phyloP scores from a whole-genome alignment of 2,329 filamentous ascomycete species.

The Biscogniauxia marginata region DNA sequence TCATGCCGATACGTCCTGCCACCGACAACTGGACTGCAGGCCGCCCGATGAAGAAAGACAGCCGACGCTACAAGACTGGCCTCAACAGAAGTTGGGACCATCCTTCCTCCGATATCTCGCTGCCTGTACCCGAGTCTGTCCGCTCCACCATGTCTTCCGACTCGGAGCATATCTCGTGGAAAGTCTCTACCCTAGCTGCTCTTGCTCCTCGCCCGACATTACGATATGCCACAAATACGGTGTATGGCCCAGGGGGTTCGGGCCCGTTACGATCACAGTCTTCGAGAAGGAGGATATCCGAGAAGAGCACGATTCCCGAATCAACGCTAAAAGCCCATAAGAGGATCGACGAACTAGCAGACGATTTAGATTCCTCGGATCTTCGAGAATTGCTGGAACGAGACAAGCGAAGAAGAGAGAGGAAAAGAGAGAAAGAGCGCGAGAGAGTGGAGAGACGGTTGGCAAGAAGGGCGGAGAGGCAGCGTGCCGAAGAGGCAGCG shows the following conservation, averaged over 20 bases:
- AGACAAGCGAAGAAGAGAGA: constrained; percentile 76
- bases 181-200: constrained; percentile 75
- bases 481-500: constrained; percentile 56
- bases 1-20: constrained; percentile 62
- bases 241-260: constrained; percentile 48
- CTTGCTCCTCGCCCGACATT: constrained; percentile 84
- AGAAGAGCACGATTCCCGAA: constrained; percentile 56
- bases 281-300: constrained; percentile 50
- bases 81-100: constrained; percentile 55
- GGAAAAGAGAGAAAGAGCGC: constrained; percentile 66
- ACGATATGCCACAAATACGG: constrained; percentile 66
- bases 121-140: constrained; percentile 72
- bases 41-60: constrained; percentile 60
- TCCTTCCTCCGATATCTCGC: constrained; percentile 69
- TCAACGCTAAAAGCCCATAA: constrained; percentile 60
- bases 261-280: constrained; percentile 49
- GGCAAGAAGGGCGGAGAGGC: constrained; percentile 65
- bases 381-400: constrained; percentile 87
- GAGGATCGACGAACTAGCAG: constrained; percentile 70
- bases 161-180: constrained; percentile 75
- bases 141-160: constrained; percentile 74
- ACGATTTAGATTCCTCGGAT: constrained; percentile 81
- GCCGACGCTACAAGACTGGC: constrained; percentile 61
- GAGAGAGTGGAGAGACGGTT: constrained; percentile 66
- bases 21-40: constrained; percentile 60